Percentiles rank a stretch among this genome's conserved stretches.
Evolutionary conservation across 768 basidiomycete species (phyloP).

Genomic region (Cystofilobasidium bisporidii): DNA sequence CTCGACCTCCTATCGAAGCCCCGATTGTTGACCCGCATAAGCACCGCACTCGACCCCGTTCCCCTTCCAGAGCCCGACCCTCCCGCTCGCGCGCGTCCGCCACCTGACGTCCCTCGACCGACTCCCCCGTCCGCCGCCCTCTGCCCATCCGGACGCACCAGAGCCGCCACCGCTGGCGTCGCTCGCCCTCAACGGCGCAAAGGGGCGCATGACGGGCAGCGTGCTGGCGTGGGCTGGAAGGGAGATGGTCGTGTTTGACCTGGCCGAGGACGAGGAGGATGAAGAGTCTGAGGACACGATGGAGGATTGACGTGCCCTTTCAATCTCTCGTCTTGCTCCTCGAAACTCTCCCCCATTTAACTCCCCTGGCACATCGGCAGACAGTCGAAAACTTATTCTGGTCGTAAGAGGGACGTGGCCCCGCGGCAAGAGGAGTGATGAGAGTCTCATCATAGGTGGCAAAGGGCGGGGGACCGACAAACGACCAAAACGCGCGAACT

Average conservation of each 20-base stretch:
- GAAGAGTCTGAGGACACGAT: conserved; percentile 18
- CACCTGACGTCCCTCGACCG: not conserved
- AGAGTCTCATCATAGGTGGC: no score
- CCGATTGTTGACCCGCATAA: no score
- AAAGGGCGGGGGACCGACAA: no score
- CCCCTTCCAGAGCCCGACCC: not conserved
- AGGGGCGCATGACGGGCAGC: conserved; percentile 26
- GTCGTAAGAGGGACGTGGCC: no score
- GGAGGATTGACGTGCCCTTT: not conserved
- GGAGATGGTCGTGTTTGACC: conserved; percentile 24
- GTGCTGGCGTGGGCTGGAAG: conserved; percentile 19
- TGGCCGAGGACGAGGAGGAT: conserved; percentile 24
- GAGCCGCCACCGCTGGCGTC: not conserved
- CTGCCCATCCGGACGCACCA: not conserved
- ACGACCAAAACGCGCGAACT: no score
- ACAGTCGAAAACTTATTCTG: no score
- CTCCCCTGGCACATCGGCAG: no score
- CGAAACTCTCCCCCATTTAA: no score
- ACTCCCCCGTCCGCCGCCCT: not conserved
- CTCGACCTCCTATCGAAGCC: no score
- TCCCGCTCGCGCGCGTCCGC: not conserved
- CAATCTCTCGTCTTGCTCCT: no score
- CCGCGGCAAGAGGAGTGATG: no score
- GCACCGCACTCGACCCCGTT: not conserved
- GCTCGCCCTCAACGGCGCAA: conserved; percentile 18